Percentiles rank a stretch among this genome's conserved stretches.
These are phyloP conservation scores for Russula earlei DNA, from an alignment of 768 basidiomycete species.

Conservation along the genomic window DNA sequence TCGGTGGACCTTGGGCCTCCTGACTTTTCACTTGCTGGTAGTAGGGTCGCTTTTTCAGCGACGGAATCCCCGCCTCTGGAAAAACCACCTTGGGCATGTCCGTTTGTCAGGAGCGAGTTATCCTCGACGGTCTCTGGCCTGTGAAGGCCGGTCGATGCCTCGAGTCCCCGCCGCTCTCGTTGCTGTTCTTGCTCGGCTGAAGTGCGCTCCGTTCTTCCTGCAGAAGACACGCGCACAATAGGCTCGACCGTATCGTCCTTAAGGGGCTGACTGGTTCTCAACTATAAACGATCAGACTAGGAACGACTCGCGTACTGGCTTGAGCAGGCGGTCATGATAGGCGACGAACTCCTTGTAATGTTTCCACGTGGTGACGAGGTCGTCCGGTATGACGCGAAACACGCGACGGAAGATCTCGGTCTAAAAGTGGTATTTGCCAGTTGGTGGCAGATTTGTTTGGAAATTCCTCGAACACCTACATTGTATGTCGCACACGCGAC, in stretches of 20 bases:
- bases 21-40: not conserved
- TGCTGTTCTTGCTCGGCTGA: constrained; percentile 23
- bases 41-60: not conserved
- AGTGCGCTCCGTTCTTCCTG: constrained; percentile 36
- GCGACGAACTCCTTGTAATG: constrained; percentile 81
- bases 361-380: constrained; percentile 90
- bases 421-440: constrained; percentile 31
- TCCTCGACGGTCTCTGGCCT: not conserved
- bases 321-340: constrained; percentile 66
- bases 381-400: constrained; percentile 90
- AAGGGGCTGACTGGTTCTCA: constrained; percentile 27
- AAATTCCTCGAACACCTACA: constrained; percentile 35
- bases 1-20: constrained; percentile 23
- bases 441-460: not conserved
- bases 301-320: constrained; percentile 40
- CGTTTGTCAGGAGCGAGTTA: not conserved
- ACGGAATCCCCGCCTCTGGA: not conserved
- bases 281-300: not conserved
- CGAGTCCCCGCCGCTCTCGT: constrained; percentile 19
- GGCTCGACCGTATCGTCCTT: constrained; percentile 37
- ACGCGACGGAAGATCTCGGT: constrained; percentile 95
- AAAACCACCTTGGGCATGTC: not conserved
- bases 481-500: constrained; percentile 80
- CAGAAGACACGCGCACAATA: constrained; percentile 49
- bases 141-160: not conserved